Evolutionary conservation across 164 flowering plant genomes (phyloP), one percentile per base, ranked within the genome.

Genomic region (Akebia trifoliata): DNA sequence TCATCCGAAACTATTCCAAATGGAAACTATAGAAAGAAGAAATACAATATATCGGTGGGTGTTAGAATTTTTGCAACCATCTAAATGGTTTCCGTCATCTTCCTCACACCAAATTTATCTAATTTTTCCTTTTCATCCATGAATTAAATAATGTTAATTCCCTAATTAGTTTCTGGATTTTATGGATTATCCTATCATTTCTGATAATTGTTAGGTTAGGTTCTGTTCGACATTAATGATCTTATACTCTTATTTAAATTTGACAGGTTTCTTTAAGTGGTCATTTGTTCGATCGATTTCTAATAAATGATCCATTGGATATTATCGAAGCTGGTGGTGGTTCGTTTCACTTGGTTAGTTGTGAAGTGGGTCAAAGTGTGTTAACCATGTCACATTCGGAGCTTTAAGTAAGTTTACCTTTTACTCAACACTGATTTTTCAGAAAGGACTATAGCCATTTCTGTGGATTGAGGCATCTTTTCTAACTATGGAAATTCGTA

Each of bases 241-340:
- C 21, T 42, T 54, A n/a, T 25, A 28, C 51, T 22, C 15, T 8
- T 43, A 57, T 39, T 57, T 18, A 17, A 57, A 59, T 52, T 49
- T 76, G 67, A 44, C 85, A 93, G 99, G 90, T 94, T 18, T 94
- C 99, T 68, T 63, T 94, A 42, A 90, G 86, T 76, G 99, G 99
- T 51, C 99, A 94, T 78, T 76, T 94, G 64, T 94, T 94, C 69
- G 99, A 94, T 74, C 68, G 85, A 39, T 86, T 87, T 69, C 76
- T 90, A 32, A 94, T 94, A 71, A 94, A 94, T 66, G 95, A 88
- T 70, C 96, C 97, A 21, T 65, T 94, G 65, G 96, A 94, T 72
- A 86, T 84, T 59, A 90, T 94, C 31, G 99, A 94, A 84, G 88
- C 88, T 57, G 99, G 97, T 1, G 97, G 97, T 48, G 99, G 99